Percentiles rank a stretch among this genome's conserved stretches.
These are phyloP conservation scores for Groenewaldozyma sp. DNA, from an alignment of 1,139 yeast species.

Conservation along the genomic window DNA sequence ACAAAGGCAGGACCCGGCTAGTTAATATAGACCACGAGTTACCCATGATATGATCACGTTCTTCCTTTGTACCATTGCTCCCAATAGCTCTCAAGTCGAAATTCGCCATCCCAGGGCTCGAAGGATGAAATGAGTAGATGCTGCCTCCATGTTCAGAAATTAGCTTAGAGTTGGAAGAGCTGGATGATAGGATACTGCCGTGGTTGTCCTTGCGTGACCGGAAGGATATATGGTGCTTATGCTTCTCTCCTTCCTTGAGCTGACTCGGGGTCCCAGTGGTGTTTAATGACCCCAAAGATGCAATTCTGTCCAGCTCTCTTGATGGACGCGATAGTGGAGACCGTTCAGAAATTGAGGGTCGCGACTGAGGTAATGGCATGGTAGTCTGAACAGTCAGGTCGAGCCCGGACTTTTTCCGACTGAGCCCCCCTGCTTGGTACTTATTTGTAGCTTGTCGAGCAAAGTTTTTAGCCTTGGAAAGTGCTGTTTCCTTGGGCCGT, in stretches of 20 bases:
- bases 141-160: conserved; percentile 35
- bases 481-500: conserved; percentile 24
- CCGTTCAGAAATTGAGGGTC: conserved; percentile 29
- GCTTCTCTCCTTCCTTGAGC: conserved; percentile 16
- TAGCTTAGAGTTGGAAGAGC: conserved; percentile 40
- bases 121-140: conserved; percentile 40
- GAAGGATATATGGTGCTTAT: conserved; percentile 35
- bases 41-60: conserved; percentile 39
- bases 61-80: conserved; percentile 29
- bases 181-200: conserved; percentile 35
- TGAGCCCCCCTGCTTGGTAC: conserved; percentile 11
- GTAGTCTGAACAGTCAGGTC: conserved; percentile 29
- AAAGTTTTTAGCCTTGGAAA: conserved; percentile 30
- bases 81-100: conserved; percentile 26
- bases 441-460: conserved; percentile 28
- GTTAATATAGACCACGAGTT: conserved; percentile 42
- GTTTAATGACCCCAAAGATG: conserved; percentile 29
- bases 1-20: conserved; percentile 38
- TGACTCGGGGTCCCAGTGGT: conserved; percentile 11
- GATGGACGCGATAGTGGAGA: conserved; percentile 37
- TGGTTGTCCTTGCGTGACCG: conserved; percentile 33
- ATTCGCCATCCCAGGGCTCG: conserved; percentile 30
- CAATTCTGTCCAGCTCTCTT: conserved; percentile 37
- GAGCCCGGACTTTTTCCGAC: conserved; percentile 20
- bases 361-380: conserved; percentile 20